A percentile compares a stretch with the other conserved stretches of the same genome.
These are phyloP conservation scores for Myochromella boudieri DNA, from an alignment of 768 basidiomycete species.

Conservation along the genomic window DNA sequence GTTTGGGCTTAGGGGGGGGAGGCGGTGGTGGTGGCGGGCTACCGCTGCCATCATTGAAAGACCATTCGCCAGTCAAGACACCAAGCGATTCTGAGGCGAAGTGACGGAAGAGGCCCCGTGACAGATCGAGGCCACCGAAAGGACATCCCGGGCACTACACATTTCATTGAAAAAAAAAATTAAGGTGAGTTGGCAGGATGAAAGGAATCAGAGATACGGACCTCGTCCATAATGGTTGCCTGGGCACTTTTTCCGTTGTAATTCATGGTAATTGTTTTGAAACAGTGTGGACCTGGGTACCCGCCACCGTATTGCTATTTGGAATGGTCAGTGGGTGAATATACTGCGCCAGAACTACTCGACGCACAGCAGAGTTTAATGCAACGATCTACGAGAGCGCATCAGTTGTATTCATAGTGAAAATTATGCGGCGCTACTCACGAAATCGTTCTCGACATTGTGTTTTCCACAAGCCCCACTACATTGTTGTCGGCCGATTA, in stretches of 20 bases:
- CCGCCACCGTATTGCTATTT: slow-evolving; percentile 55
- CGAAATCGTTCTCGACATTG: slow-evolving; percentile 42
- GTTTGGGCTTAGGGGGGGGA: slow-evolving; percentile 21
- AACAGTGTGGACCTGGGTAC: slow-evolving; percentile 50
- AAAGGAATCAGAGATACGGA: slow-evolving; percentile 19
- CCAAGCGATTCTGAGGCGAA: slow-evolving; percentile 46
- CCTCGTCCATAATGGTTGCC: slow-evolving; percentile 66
- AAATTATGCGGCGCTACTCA: slow-evolving; percentile 24
- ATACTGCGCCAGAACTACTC: background rate
- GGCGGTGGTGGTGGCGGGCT: slow-evolving; percentile 20
- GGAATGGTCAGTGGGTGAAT: slow-evolving; percentile 10
- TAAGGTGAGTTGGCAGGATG: background rate
- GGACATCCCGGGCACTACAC: slow-evolving; percentile 22
- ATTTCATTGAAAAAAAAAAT: background rate
- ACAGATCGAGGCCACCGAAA: slow-evolving; percentile 58
- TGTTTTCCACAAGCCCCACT: slow-evolving; percentile 58
- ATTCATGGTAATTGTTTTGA: slow-evolving; percentile 59
- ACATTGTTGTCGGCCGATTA: slow-evolving; percentile 3
- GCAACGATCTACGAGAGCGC: slow-evolving; percentile 47
- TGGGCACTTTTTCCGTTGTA: slow-evolving; percentile 53
- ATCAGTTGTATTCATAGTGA: background rate
- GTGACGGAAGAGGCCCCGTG: slow-evolving; percentile 51
- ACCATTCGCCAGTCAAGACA: slow-evolving; percentile 52
- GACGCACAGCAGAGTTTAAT: slow-evolving; percentile 40
- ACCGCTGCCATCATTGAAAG: slow-evolving; percentile 29